Conservation (phyloP, 345 rosid species). For the Dovyalis caffra region DNA sequence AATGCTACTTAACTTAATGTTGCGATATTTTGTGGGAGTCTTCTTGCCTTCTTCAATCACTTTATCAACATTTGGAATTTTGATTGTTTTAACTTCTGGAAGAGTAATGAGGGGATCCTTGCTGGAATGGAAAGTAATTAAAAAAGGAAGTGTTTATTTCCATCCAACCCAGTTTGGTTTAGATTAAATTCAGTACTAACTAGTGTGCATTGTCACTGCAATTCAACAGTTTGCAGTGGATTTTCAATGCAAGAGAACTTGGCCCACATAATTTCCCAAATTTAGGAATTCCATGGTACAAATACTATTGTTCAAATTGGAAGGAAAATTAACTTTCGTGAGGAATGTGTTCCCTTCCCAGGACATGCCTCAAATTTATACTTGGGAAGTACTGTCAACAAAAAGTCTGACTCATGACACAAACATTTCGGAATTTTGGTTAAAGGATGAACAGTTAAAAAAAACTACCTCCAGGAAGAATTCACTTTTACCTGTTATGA, state of each 20-base stretch:
- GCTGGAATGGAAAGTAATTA: slow-evolving; percentile 41
- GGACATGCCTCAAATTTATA: not conserved
- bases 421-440: not conserved
- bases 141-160: not conserved
- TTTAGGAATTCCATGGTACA: not conserved
- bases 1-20: slow-evolving; percentile 53
- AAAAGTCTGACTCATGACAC: not conserved
- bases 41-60: slow-evolving; percentile 88
- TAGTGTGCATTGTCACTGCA: not conserved
- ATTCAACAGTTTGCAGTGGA: not conserved
- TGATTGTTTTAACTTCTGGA: slow-evolving; percentile 47
- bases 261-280: not conserved
- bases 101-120: slow-evolving; percentile 40
- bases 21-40: slow-evolving; percentile 61
- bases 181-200: not conserved
- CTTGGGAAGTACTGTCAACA: not conserved
- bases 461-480: not conserved
- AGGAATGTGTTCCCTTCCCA: not conserved
- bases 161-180: slow-evolving; percentile 4
- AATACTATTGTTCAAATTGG: not conserved
- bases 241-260: not conserved
- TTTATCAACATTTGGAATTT: slow-evolving; percentile 70
- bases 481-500: slow-evolving; percentile 50
- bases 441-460: not conserved
- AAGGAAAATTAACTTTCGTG: not conserved